Evolutionary conservation across 2,329 filamentous ascomycete genomes (phyloP).

Genomic region (Trichothecium roseum): DNA sequence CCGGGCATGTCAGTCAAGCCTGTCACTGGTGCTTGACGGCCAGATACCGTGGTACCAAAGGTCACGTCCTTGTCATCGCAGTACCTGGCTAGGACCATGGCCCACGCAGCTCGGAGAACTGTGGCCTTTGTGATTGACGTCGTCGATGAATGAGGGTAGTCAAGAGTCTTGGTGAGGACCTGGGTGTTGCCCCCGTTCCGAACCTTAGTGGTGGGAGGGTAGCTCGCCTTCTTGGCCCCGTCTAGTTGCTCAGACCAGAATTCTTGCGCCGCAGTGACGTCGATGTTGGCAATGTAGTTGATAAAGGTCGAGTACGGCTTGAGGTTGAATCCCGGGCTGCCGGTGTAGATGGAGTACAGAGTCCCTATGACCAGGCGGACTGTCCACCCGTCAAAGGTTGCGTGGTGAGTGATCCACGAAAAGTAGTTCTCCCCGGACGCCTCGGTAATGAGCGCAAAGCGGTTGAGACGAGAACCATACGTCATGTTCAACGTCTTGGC

Average conservation of each 20-base stretch:
- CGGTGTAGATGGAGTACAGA: neutral
- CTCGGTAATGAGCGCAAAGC: neutral
- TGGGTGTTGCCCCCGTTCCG: neutral
- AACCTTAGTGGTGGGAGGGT: neutral
- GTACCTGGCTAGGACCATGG: constrained; percentile 14
- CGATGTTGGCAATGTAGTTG: constrained; percentile 24
- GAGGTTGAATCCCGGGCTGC: neutral
- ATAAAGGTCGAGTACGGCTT: constrained; percentile 27
- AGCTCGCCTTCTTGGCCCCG: constrained; percentile 2
- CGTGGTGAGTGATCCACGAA: constrained; percentile 9
- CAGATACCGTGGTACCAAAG: constrained; percentile 8
- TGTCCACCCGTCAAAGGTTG: constrained; percentile 9
- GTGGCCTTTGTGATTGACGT: constrained; percentile 10
- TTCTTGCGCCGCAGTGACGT: neutral
- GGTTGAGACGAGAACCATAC: neutral
- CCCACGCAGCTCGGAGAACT: constrained; percentile 5
- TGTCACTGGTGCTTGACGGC: constrained; percentile 8
- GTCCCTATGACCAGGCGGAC: neutral
- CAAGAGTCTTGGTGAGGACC: neutral
- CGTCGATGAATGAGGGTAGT: neutral
- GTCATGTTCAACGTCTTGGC: neutral
- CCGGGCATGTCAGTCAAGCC: constrained; percentile 10
- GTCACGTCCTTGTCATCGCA: constrained; percentile 18
- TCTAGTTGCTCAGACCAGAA: constrained; percentile 2
- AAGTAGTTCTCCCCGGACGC: constrained; percentile 1